A percentile compares a stretch with the other conserved stretches of the same genome.
phyloP scores from a whole-genome alignment of 2,329 filamentous ascomycete species.

The Aspergillus pseudoviridinutans region DNA sequence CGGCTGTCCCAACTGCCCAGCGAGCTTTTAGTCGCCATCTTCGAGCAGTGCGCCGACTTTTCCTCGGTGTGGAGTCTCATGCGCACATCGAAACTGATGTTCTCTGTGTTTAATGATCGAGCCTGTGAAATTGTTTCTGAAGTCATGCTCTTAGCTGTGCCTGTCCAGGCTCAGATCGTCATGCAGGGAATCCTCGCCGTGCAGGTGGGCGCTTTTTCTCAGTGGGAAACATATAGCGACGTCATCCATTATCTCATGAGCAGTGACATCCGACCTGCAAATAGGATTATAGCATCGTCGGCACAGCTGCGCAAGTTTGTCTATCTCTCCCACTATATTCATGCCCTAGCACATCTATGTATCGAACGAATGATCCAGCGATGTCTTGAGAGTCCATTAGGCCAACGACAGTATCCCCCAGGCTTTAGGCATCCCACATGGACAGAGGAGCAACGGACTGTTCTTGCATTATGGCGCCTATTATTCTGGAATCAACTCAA shows the following conservation, averaged over 20 bases:
- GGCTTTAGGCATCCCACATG: background rate
- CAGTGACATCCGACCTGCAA: background rate
- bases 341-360: slow-evolving; percentile 1
- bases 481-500: background rate
- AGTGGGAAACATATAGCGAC: background rate
- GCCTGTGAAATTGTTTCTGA: background rate
- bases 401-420: background rate
- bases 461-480: background rate
- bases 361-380: background rate
- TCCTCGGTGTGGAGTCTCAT: background rate
- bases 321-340: background rate
- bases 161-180: background rate
- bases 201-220: background rate
- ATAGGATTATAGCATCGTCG: background rate
- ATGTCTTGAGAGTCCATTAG: background rate
- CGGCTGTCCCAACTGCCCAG: slow-evolving; percentile 5
- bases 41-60: background rate
- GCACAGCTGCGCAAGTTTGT: background rate
- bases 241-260: background rate
- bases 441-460: slow-evolving; percentile 1
- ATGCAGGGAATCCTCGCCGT: background rate
- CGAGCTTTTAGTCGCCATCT: background rate
- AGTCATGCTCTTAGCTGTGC: background rate
- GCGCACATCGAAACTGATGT: background rate
- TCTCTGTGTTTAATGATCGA: background rate